Conservation (phyloP, 108 stramenopile species). For the Pseudonitzschia multiseries region DNA sequence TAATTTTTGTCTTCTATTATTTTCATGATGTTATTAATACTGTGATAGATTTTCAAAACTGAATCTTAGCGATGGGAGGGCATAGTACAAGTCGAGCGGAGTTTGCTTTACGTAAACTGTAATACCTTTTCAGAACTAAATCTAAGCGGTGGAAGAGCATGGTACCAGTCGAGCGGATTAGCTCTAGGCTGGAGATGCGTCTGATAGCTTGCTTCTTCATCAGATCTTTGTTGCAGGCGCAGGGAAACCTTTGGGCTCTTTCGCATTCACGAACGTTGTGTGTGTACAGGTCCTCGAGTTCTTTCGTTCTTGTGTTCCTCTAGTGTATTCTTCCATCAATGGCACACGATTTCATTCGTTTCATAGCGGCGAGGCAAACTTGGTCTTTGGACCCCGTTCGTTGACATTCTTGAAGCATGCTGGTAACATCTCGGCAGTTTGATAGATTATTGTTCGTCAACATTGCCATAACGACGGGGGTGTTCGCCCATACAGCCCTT, state of each 20-base stretch:
- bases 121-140: neutral
- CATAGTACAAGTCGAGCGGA: too few relatives aligned
- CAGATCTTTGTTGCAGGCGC: too few relatives aligned
- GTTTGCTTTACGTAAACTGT: too few relatives aligned
- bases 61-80: neutral
- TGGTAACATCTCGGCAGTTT: slow-evolving; percentile 39
- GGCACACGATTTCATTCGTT: slow-evolving; percentile 30
- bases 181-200: too few relatives aligned
- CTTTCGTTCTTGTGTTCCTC: neutral
- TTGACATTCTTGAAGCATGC: slow-evolving; percentile 38
- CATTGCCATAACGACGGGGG: slow-evolving; percentile 42
- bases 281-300: neutral
- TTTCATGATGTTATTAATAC: neutral
- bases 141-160: neutral
- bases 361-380: slow-evolving; percentile 39
- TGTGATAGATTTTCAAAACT: neutral
- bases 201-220: too few relatives aligned
- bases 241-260: too few relatives aligned
- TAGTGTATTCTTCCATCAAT: slow-evolving; percentile 6
- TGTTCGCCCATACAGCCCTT: slow-evolving; percentile 9
- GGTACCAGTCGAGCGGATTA: too few relatives aligned
- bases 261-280: too few relatives aligned
- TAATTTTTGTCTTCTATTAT: neutral
- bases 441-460: slow-evolving; percentile 42
- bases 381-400: slow-evolving; percentile 25